Evolutionary conservation across 305 asterid genomes (phyloP).

Genomic region (Galium porrigens): DNA sequence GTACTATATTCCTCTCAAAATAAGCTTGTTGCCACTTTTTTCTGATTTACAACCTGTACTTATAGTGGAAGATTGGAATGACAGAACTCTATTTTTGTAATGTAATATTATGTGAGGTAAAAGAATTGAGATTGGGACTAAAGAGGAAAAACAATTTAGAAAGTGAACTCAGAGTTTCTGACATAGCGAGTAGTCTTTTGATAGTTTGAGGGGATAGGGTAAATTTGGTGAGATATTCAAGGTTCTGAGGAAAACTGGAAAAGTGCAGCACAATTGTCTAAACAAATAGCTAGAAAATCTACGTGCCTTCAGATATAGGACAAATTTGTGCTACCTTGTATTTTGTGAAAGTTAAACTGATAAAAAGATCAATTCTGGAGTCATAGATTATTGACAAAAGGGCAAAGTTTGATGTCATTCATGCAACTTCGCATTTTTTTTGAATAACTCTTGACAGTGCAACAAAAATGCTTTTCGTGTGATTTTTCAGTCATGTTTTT

Average conservation of each 20-base stretch:
- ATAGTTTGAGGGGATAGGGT: neutral
- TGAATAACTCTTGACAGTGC: neutral
- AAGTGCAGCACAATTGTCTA: neutral
- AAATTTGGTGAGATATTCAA: neutral
- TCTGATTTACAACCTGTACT: no score
- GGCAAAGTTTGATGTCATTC: neutral
- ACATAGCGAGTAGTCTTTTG: neutral
- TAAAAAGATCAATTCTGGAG: neutral
- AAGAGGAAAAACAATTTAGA: neutral
- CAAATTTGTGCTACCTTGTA: neutral
- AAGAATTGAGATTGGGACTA: neutral
- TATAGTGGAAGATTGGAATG: neutral
- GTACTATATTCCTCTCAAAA: no score
- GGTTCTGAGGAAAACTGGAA: neutral
- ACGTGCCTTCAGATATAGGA: neutral
- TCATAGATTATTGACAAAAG: neutral
- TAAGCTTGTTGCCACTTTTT: no score
- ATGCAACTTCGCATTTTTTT: neutral
- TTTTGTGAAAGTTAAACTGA: neutral
- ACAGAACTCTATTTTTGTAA: neutral
- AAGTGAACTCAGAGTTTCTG: neutral
- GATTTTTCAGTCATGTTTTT: slow-evolving; percentile 1
- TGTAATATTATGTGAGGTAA: neutral
- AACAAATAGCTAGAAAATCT: neutral
- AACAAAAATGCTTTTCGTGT: neutral